Base-by-base conservation (phyloP, 176 grass and related monocot species). In the Eleusine coracana region DNA sequence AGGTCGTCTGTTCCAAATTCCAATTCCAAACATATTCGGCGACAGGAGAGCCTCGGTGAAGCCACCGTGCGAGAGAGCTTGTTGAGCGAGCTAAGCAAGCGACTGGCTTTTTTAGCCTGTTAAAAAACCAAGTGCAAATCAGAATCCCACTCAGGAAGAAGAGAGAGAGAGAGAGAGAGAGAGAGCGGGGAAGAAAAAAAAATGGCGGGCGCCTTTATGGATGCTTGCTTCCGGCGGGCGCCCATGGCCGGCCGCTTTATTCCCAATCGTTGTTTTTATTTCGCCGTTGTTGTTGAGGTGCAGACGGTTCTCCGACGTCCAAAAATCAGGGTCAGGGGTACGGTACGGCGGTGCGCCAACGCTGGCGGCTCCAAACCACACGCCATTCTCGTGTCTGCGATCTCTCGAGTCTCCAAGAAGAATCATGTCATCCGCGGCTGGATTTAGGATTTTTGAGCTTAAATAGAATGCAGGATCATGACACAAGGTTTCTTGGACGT, bases 241-340 rank as follows among this genome's bases (percentile, higher is more conserved):
- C 7, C 54, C 86, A 87, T 70, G 63, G 45, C 44, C 66, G 72
- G 65, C 86, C 79, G 73, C 86, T 87, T 87, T 87, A 83, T 87
- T 87, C 80, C 80, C 86, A 41, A 78, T 77, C 86, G 73, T 83
- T 82, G 86, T 87, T 87, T 77, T 46, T 45, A 59, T 6, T 63
- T n/a, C 79, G 78, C 61, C 39, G 6, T 61, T 16, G 85, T 38
- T 59, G 66, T 7, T 56, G 15, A 56, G 52, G 5, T 17, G 84
- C 76, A 42, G 76, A 74, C 42, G 34, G 59, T 80, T 67, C 75
- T 72, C 59, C 84, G n/a, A 36, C 58, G 68, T 67, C 76, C 84
- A 80, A 16, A 64, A 42, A 20, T 73, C 66, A 40, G 65, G 11
- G 34, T 9, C 10, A 49, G 48, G 48, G 4, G 21, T 23, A 59